These are phyloP conservation scores for Podospora pseudoanserina DNA, from an alignment of 495 filamentous ascomycete genomes.

Conservation along the genomic window DNA sequence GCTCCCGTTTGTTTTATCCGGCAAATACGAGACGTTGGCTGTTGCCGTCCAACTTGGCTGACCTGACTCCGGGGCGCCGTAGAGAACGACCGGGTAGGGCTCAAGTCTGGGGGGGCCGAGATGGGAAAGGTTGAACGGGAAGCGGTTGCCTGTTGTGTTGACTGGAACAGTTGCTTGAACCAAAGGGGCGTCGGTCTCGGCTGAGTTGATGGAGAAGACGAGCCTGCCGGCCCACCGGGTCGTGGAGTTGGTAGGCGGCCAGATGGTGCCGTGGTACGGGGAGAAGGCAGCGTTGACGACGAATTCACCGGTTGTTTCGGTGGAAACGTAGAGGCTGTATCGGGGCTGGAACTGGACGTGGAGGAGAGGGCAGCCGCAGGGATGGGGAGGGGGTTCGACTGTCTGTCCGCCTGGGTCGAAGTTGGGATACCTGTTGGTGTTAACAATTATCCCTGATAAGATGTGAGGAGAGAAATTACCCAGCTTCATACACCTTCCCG, in stretches of 20 bases:
- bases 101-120: conserved; percentile 41
- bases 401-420: conserved; percentile 62
- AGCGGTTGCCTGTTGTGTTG: conserved; percentile 47
- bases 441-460: not conserved
- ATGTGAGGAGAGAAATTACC: conserved; percentile 26
- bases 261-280: conserved; percentile 44
- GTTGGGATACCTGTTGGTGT: conserved; percentile 42
- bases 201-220: conserved; percentile 37
- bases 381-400: conserved; percentile 35
- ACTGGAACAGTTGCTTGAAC: conserved; percentile 39
- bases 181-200: conserved; percentile 31
- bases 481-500: conserved; percentile 55
- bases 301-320: conserved; percentile 52
- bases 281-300: conserved; percentile 59
- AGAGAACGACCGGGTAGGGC: conserved; percentile 44
- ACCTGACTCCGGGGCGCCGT: conserved; percentile 39
- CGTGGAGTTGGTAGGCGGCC: conserved; percentile 33
- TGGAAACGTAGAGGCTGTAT: conserved; percentile 58
- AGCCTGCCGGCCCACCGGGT: conserved; percentile 27
- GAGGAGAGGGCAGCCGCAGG: conserved; percentile 44
- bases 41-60: conserved; percentile 35
- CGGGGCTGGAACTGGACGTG: conserved; percentile 58
- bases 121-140: conserved; percentile 44
- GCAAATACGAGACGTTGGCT: conserved; percentile 53
- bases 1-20: conserved; percentile 55